These are phyloP conservation scores for Lathyrus sativus DNA, from an alignment of 306 rosid genomes.

Conservation along the genomic window DNA sequence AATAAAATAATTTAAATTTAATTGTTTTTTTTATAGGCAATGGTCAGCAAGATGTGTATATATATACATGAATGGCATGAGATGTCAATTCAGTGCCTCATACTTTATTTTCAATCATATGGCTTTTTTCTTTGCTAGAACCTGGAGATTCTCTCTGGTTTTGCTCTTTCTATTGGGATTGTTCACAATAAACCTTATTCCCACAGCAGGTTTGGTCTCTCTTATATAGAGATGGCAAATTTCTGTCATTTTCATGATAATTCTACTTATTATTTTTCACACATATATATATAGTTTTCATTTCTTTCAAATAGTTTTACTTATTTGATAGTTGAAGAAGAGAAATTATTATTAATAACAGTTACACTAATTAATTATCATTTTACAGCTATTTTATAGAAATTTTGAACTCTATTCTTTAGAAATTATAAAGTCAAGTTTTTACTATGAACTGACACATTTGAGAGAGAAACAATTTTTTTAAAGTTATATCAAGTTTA, in stretches of 20 bases:
- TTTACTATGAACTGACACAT: no score
- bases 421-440: no score
- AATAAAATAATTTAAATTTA: slow-evolving; percentile 27
- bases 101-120: slow-evolving; percentile 8
- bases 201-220: slow-evolving; percentile 29
- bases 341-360: no score
- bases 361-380: no score
- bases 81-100: not conserved
- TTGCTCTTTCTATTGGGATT: slow-evolving; percentile 22
- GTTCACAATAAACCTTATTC: slow-evolving; percentile 24
- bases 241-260: not conserved
- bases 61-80: not conserved
- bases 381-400: no score
- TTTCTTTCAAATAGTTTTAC: no score
- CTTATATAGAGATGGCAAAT: not conserved
- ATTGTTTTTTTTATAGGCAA: not conserved
- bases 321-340: no score
- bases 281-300: no score
- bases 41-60: slow-evolving; percentile 2
- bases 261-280: no score
- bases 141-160: slow-evolving; percentile 5
- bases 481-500: no score
- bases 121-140: slow-evolving; percentile 25
- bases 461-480: no score
- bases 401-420: no score